phyloP scores from a whole-genome alignment of 352 stramenopile species.

The Phytophthora ramorum region DNA sequence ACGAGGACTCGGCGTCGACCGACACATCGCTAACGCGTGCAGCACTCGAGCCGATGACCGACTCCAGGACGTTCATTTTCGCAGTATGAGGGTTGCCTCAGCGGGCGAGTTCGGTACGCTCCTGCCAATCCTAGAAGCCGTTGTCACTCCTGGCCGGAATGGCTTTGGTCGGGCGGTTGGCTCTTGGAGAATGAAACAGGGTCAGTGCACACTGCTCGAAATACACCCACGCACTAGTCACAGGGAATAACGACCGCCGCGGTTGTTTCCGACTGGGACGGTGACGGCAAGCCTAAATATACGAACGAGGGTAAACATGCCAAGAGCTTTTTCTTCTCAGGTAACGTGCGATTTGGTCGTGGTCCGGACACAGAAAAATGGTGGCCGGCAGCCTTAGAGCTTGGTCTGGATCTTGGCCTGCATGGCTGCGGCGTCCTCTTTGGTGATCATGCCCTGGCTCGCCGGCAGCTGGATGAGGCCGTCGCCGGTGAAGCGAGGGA shows the following conservation, averaged over 20 bases:
- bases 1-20: slow-evolving; percentile 33
- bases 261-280: slow-evolving; percentile 14
- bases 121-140: neutral
- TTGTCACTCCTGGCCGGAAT: neutral
- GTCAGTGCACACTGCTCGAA: slow-evolving; percentile 12
- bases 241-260: slow-evolving; percentile 22
- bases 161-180: slow-evolving; percentile 21
- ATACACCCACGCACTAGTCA: slow-evolving; percentile 23
- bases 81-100: slow-evolving; percentile 7
- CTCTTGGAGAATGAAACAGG: slow-evolving; percentile 31
- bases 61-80: slow-evolving; percentile 35
- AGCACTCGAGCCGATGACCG: slow-evolving; percentile 12
- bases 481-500: slow-evolving; percentile 75
- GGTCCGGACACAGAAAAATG: no score
- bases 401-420: slow-evolving; percentile 82
- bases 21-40: slow-evolving; percentile 36
- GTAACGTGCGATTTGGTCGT: neutral
- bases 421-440: slow-evolving; percentile 64
- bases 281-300: slow-evolving; percentile 25
- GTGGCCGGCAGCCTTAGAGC: slow-evolving; percentile 41
- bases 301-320: slow-evolving; percentile 16
- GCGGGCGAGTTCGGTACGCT: neutral
- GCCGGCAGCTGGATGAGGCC: slow-evolving; percentile 62
- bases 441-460: slow-evolving; percentile 64
- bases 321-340: neutral